Evolutionary conservation across 345 rosid species (phyloP).

Genomic region (Isatis tinctoria): DNA sequence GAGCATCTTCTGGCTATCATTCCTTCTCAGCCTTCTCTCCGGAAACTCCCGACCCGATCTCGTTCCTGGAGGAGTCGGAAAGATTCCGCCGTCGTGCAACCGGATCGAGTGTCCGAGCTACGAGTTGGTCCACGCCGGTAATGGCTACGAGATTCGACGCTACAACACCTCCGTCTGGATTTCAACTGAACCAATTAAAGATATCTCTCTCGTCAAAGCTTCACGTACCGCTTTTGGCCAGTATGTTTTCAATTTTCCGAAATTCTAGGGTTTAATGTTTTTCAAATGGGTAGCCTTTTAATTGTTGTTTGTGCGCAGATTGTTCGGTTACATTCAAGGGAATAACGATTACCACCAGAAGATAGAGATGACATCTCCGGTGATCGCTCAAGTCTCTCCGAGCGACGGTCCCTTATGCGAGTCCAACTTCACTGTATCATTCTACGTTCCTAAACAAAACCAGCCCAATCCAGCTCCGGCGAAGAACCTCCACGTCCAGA

Average conservation of each 20-base stretch:
- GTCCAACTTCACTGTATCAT: not conserved
- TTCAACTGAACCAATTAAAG: not conserved
- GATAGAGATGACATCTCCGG: constrained; percentile 1
- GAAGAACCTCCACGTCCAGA: not conserved
- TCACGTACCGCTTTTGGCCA: not conserved
- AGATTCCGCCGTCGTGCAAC: not conserved
- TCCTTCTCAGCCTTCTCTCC: not conserved
- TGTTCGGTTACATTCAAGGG: not conserved
- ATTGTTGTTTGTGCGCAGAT: not conserved
- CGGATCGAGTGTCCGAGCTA: not conserved
- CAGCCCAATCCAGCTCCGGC: not conserved
- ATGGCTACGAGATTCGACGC: not conserved
- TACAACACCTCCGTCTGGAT: not conserved
- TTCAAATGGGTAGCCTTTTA: not conserved
- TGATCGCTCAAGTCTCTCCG: not conserved
- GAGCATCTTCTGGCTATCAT: not conserved
- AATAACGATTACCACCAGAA: not conserved
- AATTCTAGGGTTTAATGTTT: not conserved
- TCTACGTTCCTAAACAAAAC: not conserved
- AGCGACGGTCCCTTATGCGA: not conserved
- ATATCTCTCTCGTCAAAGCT: not conserved
- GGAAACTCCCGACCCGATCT: not conserved
- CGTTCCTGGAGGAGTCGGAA: not conserved
- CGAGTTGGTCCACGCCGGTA: not conserved
- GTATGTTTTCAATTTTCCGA: not conserved